Percentiles rank a stretch among this genome's conserved stretches.
phyloP scores from a whole-genome alignment of 2,329 filamentous ascomycete genomes.

The Hypoxylon sp. region DNA sequence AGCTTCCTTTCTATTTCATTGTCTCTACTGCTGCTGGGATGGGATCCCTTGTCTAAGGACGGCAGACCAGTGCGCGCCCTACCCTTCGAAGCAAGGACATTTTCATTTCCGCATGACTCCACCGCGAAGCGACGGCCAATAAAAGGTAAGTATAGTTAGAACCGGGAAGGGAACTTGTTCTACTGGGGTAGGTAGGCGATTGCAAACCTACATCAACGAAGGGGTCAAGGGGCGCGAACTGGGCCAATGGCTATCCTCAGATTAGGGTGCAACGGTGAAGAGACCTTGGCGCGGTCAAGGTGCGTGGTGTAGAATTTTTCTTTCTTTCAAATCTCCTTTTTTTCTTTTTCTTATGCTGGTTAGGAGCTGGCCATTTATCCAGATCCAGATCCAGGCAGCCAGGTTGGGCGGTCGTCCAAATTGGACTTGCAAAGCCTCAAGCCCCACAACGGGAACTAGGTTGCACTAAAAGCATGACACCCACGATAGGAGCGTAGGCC shows the following conservation, averaged over 20 bases:
- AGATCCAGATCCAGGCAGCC: constrained; percentile 19
- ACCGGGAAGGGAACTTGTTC: constrained; percentile 25
- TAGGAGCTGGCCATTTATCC: constrained; percentile 10
- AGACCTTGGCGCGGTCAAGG: constrained; percentile 24
- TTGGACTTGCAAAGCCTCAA: constrained; percentile 43
- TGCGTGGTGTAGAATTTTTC: constrained; percentile 14
- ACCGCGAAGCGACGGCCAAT: constrained; percentile 24
- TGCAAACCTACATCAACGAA: constrained; percentile 25
- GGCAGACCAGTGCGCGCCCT: constrained; percentile 27
- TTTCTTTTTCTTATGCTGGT: background rate
- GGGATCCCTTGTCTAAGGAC: constrained; percentile 18
- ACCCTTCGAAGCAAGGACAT: constrained; percentile 19
- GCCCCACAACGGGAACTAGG: constrained; percentile 46
- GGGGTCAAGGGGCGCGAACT: constrained; percentile 13
- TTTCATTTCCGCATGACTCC: constrained; percentile 21
- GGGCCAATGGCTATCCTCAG: constrained; percentile 26
- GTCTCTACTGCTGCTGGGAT: constrained; percentile 3
- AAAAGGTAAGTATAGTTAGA: constrained; percentile 11
- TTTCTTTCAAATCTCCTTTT: too few species aligned
- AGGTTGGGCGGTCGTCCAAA: constrained; percentile 38
- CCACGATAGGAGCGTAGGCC: constrained; percentile 29
- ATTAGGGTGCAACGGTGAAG: constrained; percentile 27
- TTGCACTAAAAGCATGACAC: constrained; percentile 42
- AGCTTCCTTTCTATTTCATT: constrained; percentile 29
- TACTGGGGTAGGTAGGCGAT: constrained; percentile 34